Evolutionary conservation across 139 green algal genomes (phyloP).

Genomic region (Chlamydomonas eustigma): DNA sequence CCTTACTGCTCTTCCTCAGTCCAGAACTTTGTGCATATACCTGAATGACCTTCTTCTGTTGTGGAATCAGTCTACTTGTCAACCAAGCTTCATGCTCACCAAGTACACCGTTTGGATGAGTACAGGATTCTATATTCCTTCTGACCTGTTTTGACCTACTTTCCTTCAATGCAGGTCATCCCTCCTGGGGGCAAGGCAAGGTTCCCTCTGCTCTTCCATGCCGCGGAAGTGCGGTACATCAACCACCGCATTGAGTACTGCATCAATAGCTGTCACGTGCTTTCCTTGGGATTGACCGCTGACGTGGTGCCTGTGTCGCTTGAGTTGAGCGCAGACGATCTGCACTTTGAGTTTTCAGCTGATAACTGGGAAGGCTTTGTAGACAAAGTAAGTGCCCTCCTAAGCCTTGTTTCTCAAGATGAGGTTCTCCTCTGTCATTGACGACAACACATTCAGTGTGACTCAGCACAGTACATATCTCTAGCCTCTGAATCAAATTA

Average conservation of each 20-base stretch:
- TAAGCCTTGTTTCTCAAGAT: no score
- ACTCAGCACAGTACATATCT: no score
- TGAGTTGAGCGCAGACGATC: conserved; percentile 50
- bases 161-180: conserved; percentile 32
- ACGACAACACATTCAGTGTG: no score
- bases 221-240: conserved; percentile 20
- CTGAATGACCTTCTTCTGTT: no score
- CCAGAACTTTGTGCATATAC: no score
- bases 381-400: conserved; percentile 39
- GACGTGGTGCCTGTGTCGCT: conserved; percentile 62
- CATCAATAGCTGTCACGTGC: conserved; percentile 64
- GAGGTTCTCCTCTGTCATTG: no score
- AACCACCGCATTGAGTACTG: conserved; percentile 54
- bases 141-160: no score
- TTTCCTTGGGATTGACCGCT: conserved; percentile 49
- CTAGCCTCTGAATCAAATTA: no score
- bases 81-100: no score
- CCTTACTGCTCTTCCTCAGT: neutral
- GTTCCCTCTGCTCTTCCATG: conserved; percentile 50
- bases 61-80: no score
- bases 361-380: conserved; percentile 53
- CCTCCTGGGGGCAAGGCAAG: conserved; percentile 37
- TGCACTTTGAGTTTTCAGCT: conserved; percentile 57
- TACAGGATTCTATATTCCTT: no score
- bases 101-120: no score